phyloP scores from a whole-genome alignment of 1,284 basidiomycete species.

The Takashimella tepidaria region DNA sequence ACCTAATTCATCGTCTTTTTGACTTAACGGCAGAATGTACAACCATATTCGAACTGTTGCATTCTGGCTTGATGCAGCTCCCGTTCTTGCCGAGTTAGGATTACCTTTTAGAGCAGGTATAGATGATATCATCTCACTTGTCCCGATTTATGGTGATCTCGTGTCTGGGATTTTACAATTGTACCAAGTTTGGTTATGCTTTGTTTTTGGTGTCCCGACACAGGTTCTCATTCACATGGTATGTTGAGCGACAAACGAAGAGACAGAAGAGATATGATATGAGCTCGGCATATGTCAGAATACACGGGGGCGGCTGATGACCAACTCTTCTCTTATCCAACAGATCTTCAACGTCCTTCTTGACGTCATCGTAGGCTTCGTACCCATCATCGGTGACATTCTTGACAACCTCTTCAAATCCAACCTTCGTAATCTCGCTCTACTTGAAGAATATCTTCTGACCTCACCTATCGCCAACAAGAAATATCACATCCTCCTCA shows the following conservation, averaged over 20 bases:
- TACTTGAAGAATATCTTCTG: constrained; percentile 44
- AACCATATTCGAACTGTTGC: constrained; percentile 46
- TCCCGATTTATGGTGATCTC: constrained; percentile 48
- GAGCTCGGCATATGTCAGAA: too few species aligned
- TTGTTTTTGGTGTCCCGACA: constrained; percentile 40
- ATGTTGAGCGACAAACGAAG: constrained; percentile 10
- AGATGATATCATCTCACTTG: constrained; percentile 47
- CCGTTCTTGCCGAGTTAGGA: constrained; percentile 43
- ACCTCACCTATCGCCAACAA: constrained; percentile 10
- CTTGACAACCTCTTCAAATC: constrained; percentile 49
- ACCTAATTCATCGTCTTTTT: too few species aligned
- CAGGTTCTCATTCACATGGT: constrained; percentile 41
- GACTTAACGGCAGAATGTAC: constrained; percentile 46
- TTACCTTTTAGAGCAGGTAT: constrained; percentile 47
- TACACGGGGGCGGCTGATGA: too few species aligned
- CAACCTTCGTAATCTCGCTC: constrained; percentile 44
- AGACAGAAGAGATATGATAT: too few species aligned
- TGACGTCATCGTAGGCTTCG: constrained; percentile 43
- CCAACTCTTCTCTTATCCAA: too few species aligned
- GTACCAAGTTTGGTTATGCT: constrained; percentile 45
- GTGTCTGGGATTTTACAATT: constrained; percentile 42
- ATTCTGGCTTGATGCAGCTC: constrained; percentile 46
- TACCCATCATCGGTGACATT: constrained; percentile 45
- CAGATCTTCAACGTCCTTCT: constrained; percentile 41
- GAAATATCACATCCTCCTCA: constrained; percentile 45